A percentile compares a stretch with the other conserved stretches of the same genome.
Conservation (phyloP, 768 basidiomycete species). For the Xanthoconium purpureum region DNA sequence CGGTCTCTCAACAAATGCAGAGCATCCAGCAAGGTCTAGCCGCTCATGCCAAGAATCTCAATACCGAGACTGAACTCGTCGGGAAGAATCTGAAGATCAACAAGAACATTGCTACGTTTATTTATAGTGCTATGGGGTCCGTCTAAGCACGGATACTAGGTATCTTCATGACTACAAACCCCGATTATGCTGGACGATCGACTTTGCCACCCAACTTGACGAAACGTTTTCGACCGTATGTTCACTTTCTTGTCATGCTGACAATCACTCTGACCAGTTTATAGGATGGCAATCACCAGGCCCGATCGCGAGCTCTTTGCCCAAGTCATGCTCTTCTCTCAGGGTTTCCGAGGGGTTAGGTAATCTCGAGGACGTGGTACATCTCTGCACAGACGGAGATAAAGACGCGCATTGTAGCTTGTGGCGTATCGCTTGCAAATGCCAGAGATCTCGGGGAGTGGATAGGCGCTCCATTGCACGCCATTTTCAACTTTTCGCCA, state of each 20-base stretch:
- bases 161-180: conserved; percentile 99
- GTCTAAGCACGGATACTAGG: conserved; percentile 43
- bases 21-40: conserved; percentile 95
- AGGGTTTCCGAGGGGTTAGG: conserved; percentile 90
- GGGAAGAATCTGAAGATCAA: conserved; percentile 93
- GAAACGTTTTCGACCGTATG: conserved; percentile 89
- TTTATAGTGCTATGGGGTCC: not conserved
- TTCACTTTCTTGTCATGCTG: conserved; percentile 12
- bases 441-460: conserved; percentile 97
- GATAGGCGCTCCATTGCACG: conserved; percentile 92
- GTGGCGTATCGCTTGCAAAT: conserved; percentile 92
- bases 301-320: conserved; percentile 98
- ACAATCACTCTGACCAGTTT: conserved; percentile 8
- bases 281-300: conserved; percentile 97
- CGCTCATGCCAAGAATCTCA: conserved; percentile 74
- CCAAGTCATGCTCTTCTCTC: conserved; percentile 99
- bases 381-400: conserved; percentile 91
- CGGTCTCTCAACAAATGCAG: conserved; percentile 98
- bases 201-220: conserved; percentile 83
- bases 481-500: conserved; percentile 97
- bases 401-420: conserved; percentile 92
- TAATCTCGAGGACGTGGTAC: conserved; percentile 94
- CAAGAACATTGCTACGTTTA: conserved; percentile 75
- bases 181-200: conserved; percentile 97
- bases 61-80: conserved; percentile 90